Percentiles rank a stretch among this genome's conserved stretches.
Evolutionary conservation across 768 basidiomycete species (phyloP).

Genomic region (Paxillus involutus): DNA sequence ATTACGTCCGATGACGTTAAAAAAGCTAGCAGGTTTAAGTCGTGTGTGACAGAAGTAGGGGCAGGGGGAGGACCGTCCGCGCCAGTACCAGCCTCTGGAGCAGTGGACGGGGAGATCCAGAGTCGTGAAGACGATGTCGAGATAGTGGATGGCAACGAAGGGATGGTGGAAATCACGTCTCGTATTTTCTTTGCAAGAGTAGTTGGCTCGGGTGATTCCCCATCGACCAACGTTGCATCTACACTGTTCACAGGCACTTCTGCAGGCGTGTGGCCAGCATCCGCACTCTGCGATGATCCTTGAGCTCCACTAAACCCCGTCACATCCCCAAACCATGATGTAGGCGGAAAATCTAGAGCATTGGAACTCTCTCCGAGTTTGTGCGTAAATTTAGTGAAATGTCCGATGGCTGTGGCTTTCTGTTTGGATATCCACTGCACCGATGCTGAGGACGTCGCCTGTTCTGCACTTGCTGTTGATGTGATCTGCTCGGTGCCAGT

Average conservation of each 20-base stretch:
- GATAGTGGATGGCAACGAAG: conserved; percentile 25
- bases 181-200: conserved; percentile 54
- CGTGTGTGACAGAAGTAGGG: conserved; percentile 35
- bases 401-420: conserved; percentile 11
- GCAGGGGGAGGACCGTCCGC: conserved; percentile 6
- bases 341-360: conserved; percentile 14
- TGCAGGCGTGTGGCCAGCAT: conserved; percentile 4
- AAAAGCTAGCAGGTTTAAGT: conserved; percentile 47
- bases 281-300: conserved; percentile 4
- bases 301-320: background rate
- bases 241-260: conserved; percentile 4
- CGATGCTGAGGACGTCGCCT: background rate
- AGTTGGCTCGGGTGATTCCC: conserved; percentile 36
- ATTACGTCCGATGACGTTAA: conserved; percentile 64
- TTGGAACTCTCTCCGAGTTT: conserved; percentile 2
- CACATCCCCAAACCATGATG: conserved; percentile 10
- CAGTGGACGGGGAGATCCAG: conserved; percentile 9
- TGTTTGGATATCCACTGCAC: conserved; percentile 14
- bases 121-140: conserved; percentile 16
- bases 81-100: conserved; percentile 4
- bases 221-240: conserved; percentile 4
- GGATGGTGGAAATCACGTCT: conserved; percentile 46
- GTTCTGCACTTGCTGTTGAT: conserved; percentile 3
- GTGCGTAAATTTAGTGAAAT: conserved; percentile 17
- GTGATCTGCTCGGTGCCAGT: conserved; percentile 8